Percentiles rank a stretch among this genome's conserved stretches.
phyloP scores from a whole-genome alignment of 306 rosid genomes.

The Ormosia emarginata region DNA sequence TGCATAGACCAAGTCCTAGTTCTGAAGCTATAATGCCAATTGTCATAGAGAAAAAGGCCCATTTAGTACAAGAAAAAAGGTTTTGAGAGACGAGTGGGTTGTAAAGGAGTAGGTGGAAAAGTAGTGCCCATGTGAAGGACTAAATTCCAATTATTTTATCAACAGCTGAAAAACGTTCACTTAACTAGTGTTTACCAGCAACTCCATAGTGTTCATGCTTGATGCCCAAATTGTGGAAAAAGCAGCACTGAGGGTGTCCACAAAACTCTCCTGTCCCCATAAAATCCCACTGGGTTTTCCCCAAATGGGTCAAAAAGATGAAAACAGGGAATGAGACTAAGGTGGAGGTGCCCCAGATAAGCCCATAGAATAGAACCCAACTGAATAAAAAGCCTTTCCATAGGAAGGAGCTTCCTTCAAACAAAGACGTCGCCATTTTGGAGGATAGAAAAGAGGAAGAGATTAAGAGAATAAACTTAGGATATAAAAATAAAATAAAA shows the following conservation, averaged over 20 bases:
- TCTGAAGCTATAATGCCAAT: slow-evolving; percentile 1
- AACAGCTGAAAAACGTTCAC: not conserved
- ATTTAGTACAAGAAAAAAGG: slow-evolving; percentile 24
- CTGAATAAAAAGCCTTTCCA: slow-evolving; percentile 13
- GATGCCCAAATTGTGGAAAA: slow-evolving; percentile 35
- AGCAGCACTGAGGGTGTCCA: slow-evolving; percentile 21
- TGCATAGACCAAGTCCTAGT: not conserved
- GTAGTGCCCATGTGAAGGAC: not conserved
- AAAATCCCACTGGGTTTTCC: slow-evolving; percentile 37
- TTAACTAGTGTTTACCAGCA: not conserved
- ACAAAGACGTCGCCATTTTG: not conserved
- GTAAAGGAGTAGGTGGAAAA: not conserved
- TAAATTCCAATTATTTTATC: not conserved
- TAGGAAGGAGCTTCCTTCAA: slow-evolving; percentile 10
- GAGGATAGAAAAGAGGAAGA: not conserved
- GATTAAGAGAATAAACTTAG: not conserved
- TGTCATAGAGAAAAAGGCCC: slow-evolving; percentile 19
- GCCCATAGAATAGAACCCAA: slow-evolving; percentile 18
- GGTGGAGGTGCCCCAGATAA: slow-evolving; percentile 9
- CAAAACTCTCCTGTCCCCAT: slow-evolving; percentile 31
- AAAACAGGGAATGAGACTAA: slow-evolving; percentile 28
- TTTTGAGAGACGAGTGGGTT: not conserved
- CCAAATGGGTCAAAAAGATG: slow-evolving; percentile 39
- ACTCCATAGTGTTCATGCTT: slow-evolving; percentile 12
- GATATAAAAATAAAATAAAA: not conserved